Evolutionary conservation across 306 rosid genomes (phyloP).

Genomic region (Trifolium subterraneum): DNA sequence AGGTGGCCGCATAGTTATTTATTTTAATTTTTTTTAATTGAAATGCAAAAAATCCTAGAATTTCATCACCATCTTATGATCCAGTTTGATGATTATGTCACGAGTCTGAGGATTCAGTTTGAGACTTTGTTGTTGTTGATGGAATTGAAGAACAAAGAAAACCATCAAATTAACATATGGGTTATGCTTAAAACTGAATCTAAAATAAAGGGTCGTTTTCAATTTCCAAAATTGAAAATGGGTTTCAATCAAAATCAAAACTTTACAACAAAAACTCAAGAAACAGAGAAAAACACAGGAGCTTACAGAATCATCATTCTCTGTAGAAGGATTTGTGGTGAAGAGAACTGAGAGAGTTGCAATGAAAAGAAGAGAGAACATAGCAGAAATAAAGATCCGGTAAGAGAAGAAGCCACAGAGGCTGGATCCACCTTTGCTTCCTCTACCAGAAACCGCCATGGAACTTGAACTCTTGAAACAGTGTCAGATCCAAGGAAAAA

Average conservation of each 20-base stretch:
- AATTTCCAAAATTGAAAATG: conserved; percentile 28
- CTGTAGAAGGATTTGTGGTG: conserved; percentile 70
- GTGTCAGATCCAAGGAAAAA: conserved; percentile 43
- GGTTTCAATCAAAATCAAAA: conserved; percentile 37
- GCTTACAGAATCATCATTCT: conserved; percentile 79
- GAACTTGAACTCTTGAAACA: conserved; percentile 36
- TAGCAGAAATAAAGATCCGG: conserved; percentile 96
- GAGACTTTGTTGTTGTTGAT: too few species aligned
- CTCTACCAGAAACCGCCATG: conserved; percentile 92
- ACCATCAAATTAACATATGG: conserved; percentile 23
- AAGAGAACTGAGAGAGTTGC: conserved; percentile 85
- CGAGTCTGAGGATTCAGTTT: too few species aligned
- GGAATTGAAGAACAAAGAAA: too few species aligned
- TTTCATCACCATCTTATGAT: too few species aligned
- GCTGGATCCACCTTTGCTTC: conserved; percentile 76
- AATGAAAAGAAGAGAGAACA: conserved; percentile 84
- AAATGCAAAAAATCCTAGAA: too few species aligned
- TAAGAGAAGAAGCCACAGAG: conserved; percentile 86
- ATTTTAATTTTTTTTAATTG: too few species aligned
- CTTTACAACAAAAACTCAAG: background rate
- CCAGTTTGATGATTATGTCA: too few species aligned
- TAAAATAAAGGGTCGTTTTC: conserved; percentile 22
- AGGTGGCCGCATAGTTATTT: too few species aligned
- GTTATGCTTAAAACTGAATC: conserved; percentile 37
- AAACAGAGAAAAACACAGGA: conserved; percentile 11